Evolutionary conservation across 2,329 filamentous ascomycete species (phyloP), one percentile per base, ranked within the genome.

Genomic region (Sclerotinia minor): DNA sequence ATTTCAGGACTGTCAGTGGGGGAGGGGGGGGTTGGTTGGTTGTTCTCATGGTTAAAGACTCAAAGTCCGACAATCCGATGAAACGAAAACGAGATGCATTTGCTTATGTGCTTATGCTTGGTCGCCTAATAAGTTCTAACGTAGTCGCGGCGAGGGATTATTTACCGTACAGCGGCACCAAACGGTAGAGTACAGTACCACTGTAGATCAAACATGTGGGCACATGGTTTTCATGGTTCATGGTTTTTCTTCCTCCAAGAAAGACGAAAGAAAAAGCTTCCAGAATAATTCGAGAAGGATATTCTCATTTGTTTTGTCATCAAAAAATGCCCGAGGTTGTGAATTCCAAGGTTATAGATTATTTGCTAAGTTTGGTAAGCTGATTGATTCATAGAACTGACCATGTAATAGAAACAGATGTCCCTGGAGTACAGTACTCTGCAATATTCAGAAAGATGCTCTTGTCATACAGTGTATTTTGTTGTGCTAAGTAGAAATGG

Each of bases 131-230:
- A n/a, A n/a, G n/a, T n/a, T n/a, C n/a, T n/a, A 41, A 32, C 21
- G 54, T 41, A 38, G n/a, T 32, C 32, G 53, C 47, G 7, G 58
- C 58, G 58, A 61, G 58, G 44, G 29, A 29, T 11, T 47, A 35
- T 50, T 38, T 61, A 49, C 44, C 58, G 29, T 24, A 60, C 26
- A 21, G 44, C 58, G 58, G 58, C 44, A 49, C 38, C 45, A 49
- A 60, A 60, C 41, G 57, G 57, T 17, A 47, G 2, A 60, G 44
- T 49, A 61, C 35, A 32, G 4, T 32, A 32, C 45, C 29, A 61
- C 59, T 50, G 59, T 61, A 61, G 29, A 61, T 61, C 58, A 61
- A 61, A 61, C 44, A 61, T 61, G 58, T 61, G 58, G 58, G 58
- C 58, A 32, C 58, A 49, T 29, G 44, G 58, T 49, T 61, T 41